These are phyloP conservation scores for Sambucus nigra DNA, from an alignment of 129 eudicot genomes.

Conservation along the genomic window DNA sequence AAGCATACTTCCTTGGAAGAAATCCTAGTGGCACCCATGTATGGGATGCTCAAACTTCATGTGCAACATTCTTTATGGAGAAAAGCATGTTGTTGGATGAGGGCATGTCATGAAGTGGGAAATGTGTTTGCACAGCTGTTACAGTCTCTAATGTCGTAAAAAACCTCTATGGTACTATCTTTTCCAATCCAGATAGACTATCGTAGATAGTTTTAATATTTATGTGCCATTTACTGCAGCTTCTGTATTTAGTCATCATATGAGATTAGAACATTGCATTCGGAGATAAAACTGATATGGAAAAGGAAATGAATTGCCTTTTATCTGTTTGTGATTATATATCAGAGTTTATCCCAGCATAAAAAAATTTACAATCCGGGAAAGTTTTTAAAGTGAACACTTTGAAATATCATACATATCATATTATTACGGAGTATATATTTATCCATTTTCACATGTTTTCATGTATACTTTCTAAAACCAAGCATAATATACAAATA, in stretches of 20 bases:
- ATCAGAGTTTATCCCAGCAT: constrained; percentile 49
- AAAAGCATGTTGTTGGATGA: constrained; percentile 77
- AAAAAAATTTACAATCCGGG: constrained; percentile 52
- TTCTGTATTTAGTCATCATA: constrained; percentile 74
- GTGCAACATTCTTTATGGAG: no score
- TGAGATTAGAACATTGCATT: constrained; percentile 65
- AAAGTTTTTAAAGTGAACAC: constrained; percentile 45
- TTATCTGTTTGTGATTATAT: constrained; percentile 82
- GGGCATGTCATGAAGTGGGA: constrained; percentile 94
- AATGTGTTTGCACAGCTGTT: constrained; percentile 83
- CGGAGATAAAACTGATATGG: constrained; percentile 77
- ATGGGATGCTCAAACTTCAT: no score
- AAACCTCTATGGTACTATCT: constrained; percentile 60
- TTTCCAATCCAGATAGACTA: background rate
- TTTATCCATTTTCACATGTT: background rate
- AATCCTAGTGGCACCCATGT: no score
- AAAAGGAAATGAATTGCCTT: constrained; percentile 87
- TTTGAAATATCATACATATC: no score
- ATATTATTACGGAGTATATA: no score
- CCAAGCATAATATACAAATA: background rate
- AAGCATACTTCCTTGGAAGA: no score
- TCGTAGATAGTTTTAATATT: no score
- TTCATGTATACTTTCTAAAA: no score
- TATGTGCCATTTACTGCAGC: constrained; percentile 26
- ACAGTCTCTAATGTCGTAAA: constrained; percentile 77